Conservation (phyloP, 768 basidiomycete genomes). For the Goffeauzyma gilvescens region DNA sequence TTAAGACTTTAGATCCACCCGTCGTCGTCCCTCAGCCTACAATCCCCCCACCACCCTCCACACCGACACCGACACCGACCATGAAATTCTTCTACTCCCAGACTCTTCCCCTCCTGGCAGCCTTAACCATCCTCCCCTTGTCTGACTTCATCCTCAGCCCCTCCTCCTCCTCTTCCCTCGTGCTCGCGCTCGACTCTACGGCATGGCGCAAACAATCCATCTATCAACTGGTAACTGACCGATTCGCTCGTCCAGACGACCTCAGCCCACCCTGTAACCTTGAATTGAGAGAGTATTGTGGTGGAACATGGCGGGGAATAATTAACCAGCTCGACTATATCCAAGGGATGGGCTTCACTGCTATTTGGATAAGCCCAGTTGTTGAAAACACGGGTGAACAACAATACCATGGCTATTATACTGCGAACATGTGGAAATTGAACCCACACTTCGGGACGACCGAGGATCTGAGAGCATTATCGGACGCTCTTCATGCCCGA, state of each 20-base stretch:
- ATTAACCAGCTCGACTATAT: conserved; percentile 61
- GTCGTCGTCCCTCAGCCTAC: too few relatives aligned
- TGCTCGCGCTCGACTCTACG: conserved; percentile 2
- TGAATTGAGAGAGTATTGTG: conserved; percentile 40
- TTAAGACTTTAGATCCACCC: too few relatives aligned
- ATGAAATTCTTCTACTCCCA: too few relatives aligned
- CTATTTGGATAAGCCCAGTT: conserved; percentile 69
- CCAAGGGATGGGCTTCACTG: conserved; percentile 61
- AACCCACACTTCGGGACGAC: conserved; percentile 55
- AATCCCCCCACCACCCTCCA: too few relatives aligned
- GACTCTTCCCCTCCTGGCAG: too few relatives aligned
- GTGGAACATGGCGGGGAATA: conserved; percentile 63
- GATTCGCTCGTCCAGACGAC: conserved; percentile 5
- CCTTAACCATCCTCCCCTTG: too few relatives aligned
- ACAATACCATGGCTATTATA: conserved; percentile 32
- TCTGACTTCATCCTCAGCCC: too few relatives aligned
- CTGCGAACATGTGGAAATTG: conserved; percentile 29
- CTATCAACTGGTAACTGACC: conserved; percentile 10
- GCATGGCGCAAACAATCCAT: conserved; percentile 9
- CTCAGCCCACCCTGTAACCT: conserved; percentile 7
- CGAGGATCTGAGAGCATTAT: conserved; percentile 51
- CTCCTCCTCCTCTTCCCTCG: too few relatives aligned
- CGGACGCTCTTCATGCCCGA: conserved; percentile 47
- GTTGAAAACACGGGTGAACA: conserved; percentile 51
- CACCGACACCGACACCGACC: too few relatives aligned